Evolutionary conservation across 306 rosid species (phyloP).

Genomic region (Lotus japonicus): DNA sequence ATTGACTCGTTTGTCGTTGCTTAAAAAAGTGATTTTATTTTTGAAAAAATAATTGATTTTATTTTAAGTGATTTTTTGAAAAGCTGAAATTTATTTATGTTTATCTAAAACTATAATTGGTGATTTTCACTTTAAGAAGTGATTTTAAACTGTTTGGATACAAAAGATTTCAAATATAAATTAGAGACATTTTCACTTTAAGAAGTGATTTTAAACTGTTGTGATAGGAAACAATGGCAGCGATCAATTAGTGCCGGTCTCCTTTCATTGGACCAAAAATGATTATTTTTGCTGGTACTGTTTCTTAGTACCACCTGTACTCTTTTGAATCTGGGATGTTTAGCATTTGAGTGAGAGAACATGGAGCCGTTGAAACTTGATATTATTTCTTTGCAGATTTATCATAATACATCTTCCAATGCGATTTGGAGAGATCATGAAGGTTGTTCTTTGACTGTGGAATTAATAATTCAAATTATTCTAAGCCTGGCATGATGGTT

Average conservation of each 20-base stretch:
- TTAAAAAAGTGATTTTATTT: too few relatives aligned
- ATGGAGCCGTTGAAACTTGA: slow-evolving; percentile 25
- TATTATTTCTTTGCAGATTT: slow-evolving; percentile 35
- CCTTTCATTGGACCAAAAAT: slow-evolving; percentile 27
- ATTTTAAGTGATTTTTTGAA: too few relatives aligned
- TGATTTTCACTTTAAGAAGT: too few relatives aligned
- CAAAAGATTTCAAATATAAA: too few relatives aligned
- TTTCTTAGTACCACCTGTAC: slow-evolving; percentile 17
- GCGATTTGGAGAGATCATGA: slow-evolving; percentile 28
- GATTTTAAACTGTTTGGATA: too few relatives aligned
- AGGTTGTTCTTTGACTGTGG: slow-evolving; percentile 24
- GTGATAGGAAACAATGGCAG: slow-evolving; percentile 38
- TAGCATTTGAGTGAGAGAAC: slow-evolving; percentile 11
- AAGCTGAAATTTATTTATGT: too few relatives aligned
- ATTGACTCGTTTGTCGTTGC: too few relatives aligned
- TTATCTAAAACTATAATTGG: too few relatives aligned
- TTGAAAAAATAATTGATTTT: too few relatives aligned
- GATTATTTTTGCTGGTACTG: slow-evolving; percentile 35
- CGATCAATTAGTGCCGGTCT: slow-evolving; percentile 20
- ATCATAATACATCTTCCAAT: slow-evolving; percentile 32
- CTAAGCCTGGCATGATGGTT: slow-evolving; percentile 15
- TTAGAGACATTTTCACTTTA: too few relatives aligned
- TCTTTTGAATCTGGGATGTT: slow-evolving; percentile 19
- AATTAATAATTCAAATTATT: slow-evolving; percentile 23
- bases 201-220: too few relatives aligned